Conservation (phyloP, 371 early-diverging fungal species). For the Mortierella sp. region DNA sequence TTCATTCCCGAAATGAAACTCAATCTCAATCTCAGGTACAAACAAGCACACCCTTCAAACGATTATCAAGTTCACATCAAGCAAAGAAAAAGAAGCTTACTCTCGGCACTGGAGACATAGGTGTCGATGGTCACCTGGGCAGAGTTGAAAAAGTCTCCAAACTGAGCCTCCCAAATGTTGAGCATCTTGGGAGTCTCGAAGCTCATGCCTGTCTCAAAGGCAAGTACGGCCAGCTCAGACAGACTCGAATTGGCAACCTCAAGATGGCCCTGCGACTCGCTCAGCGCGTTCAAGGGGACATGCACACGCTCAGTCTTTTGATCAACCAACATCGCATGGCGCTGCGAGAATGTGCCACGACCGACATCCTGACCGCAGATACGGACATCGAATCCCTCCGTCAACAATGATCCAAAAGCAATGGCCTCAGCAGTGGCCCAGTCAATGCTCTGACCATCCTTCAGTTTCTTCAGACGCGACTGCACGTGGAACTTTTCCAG, state of each 20-base stretch:
- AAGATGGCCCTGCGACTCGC: slow-evolving; percentile 65
- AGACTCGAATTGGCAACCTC: slow-evolving; percentile 94
- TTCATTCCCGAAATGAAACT: neutral
- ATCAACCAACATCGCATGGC: slow-evolving; percentile 92
- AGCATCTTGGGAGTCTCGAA: slow-evolving; percentile 88
- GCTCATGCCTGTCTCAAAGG: slow-evolving; percentile 96
- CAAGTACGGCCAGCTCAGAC: slow-evolving; percentile 95
- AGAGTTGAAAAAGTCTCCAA: slow-evolving; percentile 98
- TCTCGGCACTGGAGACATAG: slow-evolving; percentile 89
- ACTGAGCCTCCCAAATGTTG: slow-evolving; percentile 98
- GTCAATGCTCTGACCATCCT: slow-evolving; percentile 83
- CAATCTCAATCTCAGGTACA: neutral
- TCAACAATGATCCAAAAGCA: slow-evolving; percentile 91
- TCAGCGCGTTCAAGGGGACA: slow-evolving; percentile 87
- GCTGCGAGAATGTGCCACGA: slow-evolving; percentile 97
- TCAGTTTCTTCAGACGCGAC: slow-evolving; percentile 78
- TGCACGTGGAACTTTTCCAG: slow-evolving; percentile 92
- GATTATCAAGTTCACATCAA: neutral
- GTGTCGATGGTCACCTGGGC: slow-evolving; percentile 98
- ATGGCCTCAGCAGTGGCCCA: slow-evolving; percentile 98
- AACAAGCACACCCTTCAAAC: neutral
- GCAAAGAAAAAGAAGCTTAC: slow-evolving; percentile 25
- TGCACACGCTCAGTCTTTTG: slow-evolving; percentile 78
- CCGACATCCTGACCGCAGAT: slow-evolving; percentile 98
- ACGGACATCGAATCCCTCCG: slow-evolving; percentile 89